Evolutionary conservation across 1,139 yeast genomes (phyloP).

Genomic region (Candida pseudoviswanathii): DNA sequence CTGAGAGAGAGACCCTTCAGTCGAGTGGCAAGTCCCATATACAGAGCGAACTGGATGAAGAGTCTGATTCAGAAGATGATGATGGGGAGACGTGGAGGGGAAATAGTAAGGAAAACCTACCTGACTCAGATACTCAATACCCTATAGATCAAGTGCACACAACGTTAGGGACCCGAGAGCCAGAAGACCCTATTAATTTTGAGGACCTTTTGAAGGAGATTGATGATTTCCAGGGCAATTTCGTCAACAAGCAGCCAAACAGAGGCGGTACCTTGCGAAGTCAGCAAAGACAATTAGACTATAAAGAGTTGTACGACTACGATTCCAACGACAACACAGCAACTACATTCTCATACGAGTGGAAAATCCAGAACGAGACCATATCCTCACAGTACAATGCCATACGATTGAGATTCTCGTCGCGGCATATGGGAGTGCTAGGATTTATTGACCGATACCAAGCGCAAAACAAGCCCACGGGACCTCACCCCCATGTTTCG

Average conservation of each 20-base stretch:
- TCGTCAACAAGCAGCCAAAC: constrained; percentile 27
- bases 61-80: constrained; percentile 25
- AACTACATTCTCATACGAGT: constrained; percentile 19
- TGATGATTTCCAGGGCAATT: constrained; percentile 33
- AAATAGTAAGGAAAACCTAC: not conserved
- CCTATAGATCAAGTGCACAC: constrained; percentile 11
- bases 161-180: not conserved
- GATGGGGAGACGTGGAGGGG: constrained; percentile 8
- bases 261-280: constrained; percentile 25
- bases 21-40: constrained; percentile 13
- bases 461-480: not conserved
- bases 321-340: constrained; percentile 11
- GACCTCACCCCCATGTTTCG: not conserved
- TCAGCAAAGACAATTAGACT: constrained; percentile 40
- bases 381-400: constrained; percentile 40
- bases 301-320: constrained; percentile 31
- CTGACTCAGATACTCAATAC: constrained; percentile 14
- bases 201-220: constrained; percentile 33
- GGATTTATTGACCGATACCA: constrained; percentile 20
- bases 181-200: constrained; percentile 12
- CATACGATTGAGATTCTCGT: constrained; percentile 39
- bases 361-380: constrained; percentile 42
- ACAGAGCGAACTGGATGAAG: constrained; percentile 34
- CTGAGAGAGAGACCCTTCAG: not conserved
- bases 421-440: constrained; percentile 20